Conservation (phyloP, 179 eudicot genomes). For the Vitellaria paradoxa region DNA sequence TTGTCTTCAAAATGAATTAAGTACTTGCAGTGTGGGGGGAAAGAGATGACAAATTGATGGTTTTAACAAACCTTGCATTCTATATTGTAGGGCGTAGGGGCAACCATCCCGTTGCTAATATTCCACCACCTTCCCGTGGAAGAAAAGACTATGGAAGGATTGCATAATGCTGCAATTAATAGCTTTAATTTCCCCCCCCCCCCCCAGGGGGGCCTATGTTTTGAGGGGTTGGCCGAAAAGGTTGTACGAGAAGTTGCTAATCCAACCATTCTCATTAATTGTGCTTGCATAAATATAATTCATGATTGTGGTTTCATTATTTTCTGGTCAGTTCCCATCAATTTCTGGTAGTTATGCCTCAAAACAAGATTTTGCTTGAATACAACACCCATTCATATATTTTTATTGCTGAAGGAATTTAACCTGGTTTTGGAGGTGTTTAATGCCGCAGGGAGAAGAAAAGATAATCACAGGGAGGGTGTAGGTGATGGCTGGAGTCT, state of each 20-base stretch:
- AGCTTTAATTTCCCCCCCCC: conserved; percentile 1
- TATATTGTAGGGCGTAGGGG: conserved; percentile 63
- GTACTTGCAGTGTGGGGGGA: neutral
- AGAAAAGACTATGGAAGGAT: conserved; percentile 78
- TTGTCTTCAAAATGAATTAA: neutral
- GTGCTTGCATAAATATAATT: conserved; percentile 22
- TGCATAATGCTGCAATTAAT: conserved; percentile 28
- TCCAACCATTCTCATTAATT: conserved; percentile 32
- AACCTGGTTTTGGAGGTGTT: conserved; percentile 5
- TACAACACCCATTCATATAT: neutral
- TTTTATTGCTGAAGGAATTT: neutral
- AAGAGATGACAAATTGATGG: neutral
- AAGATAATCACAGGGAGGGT: neutral
- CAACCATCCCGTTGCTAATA: conserved; percentile 46
- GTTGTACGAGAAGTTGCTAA: conserved; percentile 17
- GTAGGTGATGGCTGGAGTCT: neutral
- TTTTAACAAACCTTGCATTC: conserved; percentile 19
- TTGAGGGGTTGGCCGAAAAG: conserved; percentile 9
- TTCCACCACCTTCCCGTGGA: conserved; percentile 68
- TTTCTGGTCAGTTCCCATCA: conserved; percentile 7
- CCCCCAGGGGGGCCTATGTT: neutral
- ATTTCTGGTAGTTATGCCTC: conserved; percentile 6
- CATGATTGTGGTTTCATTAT: conserved; percentile 8
- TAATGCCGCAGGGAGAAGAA: neutral
- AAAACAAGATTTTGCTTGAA: neutral